Evolutionary conservation across 2,329 filamentous ascomycete genomes (phyloP), one percentile per base, ranked within the genome.

Genomic region (Penicillium palitans): DNA sequence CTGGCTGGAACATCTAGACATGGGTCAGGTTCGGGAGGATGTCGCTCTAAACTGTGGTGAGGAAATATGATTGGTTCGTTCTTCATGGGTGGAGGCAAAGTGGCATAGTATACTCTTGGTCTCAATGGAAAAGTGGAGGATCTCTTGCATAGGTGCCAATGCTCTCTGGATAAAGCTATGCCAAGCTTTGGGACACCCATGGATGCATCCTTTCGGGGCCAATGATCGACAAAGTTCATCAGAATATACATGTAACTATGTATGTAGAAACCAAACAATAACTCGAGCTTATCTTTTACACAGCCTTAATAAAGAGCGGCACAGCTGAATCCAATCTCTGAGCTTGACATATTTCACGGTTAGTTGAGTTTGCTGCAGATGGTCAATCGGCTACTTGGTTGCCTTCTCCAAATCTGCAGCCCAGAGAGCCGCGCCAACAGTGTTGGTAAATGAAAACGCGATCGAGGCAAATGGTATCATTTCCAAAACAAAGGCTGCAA

Each of bases 351-450:
- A 5, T 31, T 31, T 44, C 31, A 51, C 5, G 10, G 7, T 37
- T 12, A 27, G 24, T 29, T 39, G 31, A 6, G 45, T 13, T 21
- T 47, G 35, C 25, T 33, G 17, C 17, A 42, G 7, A 33, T 44
- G 1, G 15, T 27, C 25, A 50, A 35, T 24, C 10, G 6, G 47
- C 40, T 68, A 72, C 56, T 67, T 52, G 4, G 54, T 78, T 73
- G 8, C 72, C 74, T 74, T 77, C 74, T 96, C 91, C 58, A 96
- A 84, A 73, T 96, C 92, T 19, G 91, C 90, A 41, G 93, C 93
- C 92, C 92, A 97, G n/a, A 98, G 79, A 8, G 93, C 93, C 54
- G 93, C 93, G 8, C 92, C 93, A 58, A 96, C 91, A 1, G 90
- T 89, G 74, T 96, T 97, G 17, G 92, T 96, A 74, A 96, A 97